Percentiles rank a stretch among this genome's conserved stretches.
Conservation (phyloP, 1,139 yeast genomes). For the Taphrina flavorubra region DNA sequence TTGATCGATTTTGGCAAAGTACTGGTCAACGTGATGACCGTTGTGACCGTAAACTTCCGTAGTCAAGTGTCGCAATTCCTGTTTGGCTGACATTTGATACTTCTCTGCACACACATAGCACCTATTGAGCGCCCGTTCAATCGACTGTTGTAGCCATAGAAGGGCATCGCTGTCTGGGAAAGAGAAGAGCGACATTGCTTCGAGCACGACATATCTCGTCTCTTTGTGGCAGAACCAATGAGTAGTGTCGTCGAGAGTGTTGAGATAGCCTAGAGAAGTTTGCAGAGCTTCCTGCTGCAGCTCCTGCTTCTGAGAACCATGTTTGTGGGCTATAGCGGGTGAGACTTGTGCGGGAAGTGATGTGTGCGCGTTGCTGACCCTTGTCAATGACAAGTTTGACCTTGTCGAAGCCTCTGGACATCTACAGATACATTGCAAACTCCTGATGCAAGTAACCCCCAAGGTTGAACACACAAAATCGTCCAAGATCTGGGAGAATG, state of each 20-base stretch:
- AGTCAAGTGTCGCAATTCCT: constrained; percentile 41
- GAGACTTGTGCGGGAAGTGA: background rate
- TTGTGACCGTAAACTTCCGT: constrained; percentile 42
- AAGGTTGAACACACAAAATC: too few species aligned
- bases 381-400: constrained; percentile 28
- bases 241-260: constrained; percentile 6
- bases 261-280: constrained; percentile 14
- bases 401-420: constrained; percentile 25
- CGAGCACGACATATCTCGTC: constrained; percentile 9
- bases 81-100: constrained; percentile 44
- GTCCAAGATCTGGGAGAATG: too few species aligned
- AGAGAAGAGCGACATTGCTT: constrained; percentile 29
- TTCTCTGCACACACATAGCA: constrained; percentile 46
- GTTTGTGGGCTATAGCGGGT: constrained; percentile 11
- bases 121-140: constrained; percentile 44
- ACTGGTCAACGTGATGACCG: constrained; percentile 45
- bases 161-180: constrained; percentile 43
- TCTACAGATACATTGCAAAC: background rate
- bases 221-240: constrained; percentile 30
- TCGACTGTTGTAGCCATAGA: constrained; percentile 45
- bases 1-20: constrained; percentile 44
- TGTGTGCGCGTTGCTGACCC: background rate
- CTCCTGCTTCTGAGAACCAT: constrained; percentile 14
- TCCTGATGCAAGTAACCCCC: too few species aligned
- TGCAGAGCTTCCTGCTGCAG: constrained; percentile 27